These are phyloP conservation scores for Dendrobium huoshanense DNA, from an alignment of 106 monocot species.

Conservation along the genomic window DNA sequence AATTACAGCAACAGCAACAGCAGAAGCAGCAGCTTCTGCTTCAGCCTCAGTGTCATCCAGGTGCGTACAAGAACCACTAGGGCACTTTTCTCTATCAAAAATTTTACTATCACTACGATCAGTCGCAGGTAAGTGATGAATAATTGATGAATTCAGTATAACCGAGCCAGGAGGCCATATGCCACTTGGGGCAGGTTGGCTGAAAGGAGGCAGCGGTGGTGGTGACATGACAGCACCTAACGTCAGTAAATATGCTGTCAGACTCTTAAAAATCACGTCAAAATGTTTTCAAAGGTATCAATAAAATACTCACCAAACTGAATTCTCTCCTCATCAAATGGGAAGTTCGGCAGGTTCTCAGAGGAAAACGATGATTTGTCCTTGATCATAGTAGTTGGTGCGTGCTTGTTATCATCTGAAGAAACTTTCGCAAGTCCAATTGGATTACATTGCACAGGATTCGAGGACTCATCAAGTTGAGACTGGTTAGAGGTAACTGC, in stretches of 20 bases:
- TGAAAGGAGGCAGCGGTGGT: constrained; percentile 43
- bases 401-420: constrained; percentile 29
- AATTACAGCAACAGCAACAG: constrained; percentile 93
- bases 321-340: constrained; percentile 82
- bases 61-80: constrained; percentile 34
- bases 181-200: constrained; percentile 35
- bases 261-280: neutral
- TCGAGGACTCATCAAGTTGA: constrained; percentile 84
- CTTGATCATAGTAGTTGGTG: constrained; percentile 21
- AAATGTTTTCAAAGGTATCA: neutral
- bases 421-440: constrained; percentile 24
- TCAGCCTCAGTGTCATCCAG: constrained; percentile 73
- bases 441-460: constrained; percentile 40
- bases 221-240: constrained; percentile 74
- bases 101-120: constrained; percentile 23
- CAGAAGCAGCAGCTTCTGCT: constrained; percentile 97
- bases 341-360: constrained; percentile 53
- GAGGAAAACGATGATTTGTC: constrained; percentile 43
- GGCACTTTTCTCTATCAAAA: constrained; percentile 48
- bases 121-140: constrained; percentile 16
- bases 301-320: constrained; percentile 70
- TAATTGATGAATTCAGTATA: constrained; percentile 29
- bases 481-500: constrained; percentile 67
- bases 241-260: constrained; percentile 1
- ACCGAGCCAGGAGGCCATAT: constrained; percentile 43